phyloP scores from a whole-genome alignment of 1,284 basidiomycete genomes.

The Austropuccinia psidii region DNA sequence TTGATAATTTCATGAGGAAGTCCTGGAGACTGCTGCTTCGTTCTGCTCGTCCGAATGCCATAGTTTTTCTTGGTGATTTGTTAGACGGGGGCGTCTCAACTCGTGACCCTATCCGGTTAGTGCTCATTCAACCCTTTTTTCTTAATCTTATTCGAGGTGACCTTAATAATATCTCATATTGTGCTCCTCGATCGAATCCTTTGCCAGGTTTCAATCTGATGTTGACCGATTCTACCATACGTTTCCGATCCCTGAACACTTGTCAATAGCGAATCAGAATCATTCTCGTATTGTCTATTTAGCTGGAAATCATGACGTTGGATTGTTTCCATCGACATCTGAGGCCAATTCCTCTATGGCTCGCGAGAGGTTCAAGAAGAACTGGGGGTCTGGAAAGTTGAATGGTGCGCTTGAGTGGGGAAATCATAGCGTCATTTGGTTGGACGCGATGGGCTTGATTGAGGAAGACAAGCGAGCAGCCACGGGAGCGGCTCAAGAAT shows the following conservation, averaged over 20 bases:
- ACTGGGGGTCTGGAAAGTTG: constrained; percentile 49
- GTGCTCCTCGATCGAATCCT: constrained; percentile 27
- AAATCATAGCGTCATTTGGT: constrained; percentile 63
- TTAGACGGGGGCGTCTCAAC: constrained; percentile 61
- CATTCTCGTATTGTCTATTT: constrained; percentile 55
- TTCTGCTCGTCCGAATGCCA: constrained; percentile 54
- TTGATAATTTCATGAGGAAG: constrained; percentile 33
- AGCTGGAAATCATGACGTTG: constrained; percentile 80
- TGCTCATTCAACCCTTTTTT: constrained; percentile 39
- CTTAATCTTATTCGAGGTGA: background rate
- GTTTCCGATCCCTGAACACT: constrained; percentile 55
- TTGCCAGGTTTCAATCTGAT: constrained; percentile 58
- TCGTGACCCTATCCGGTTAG: constrained; percentile 60
- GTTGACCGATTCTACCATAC: constrained; percentile 53
- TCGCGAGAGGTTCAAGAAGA: constrained; percentile 42
- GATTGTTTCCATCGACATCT: constrained; percentile 50
- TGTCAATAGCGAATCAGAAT: constrained; percentile 37
- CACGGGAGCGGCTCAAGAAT: constrained; percentile 53
- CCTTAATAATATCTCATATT: background rate
- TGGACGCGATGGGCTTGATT: constrained; percentile 66
- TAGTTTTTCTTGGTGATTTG: constrained; percentile 75
- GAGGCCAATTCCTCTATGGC: constrained; percentile 26
- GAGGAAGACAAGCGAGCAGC: constrained; percentile 67
- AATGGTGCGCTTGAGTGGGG: constrained; percentile 66
- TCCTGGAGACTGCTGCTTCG: constrained; percentile 20